Evolutionary conservation across 306 rosid genomes (phyloP), one percentile per base, ranked within the genome.

Genomic region (Sicyos edulis): DNA sequence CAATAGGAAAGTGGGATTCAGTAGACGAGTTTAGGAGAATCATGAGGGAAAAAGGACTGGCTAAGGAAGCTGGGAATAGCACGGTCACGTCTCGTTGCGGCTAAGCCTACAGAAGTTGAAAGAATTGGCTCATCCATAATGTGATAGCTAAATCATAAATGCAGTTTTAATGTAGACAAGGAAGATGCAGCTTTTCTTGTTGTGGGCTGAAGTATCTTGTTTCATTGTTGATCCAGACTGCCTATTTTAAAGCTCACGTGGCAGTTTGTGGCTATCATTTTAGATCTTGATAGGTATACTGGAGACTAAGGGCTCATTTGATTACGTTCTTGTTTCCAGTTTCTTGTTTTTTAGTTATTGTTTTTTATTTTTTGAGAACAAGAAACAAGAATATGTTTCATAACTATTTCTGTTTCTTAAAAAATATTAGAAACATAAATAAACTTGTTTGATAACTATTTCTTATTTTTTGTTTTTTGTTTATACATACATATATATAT

Each of bases 201-300:
- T 17, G 22, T 73, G 87, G 78, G 72, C 62, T 88, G 16, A 90
- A 86, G 78, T 89, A 88, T 85, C 97, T 88, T 92, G 98, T 93
- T 87, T 73, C 40, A 12, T 73, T 44, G 68, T 55, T 12, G 62
- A 71, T 54, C 19, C 34, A 60, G 21, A 54, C 47, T 59, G 34
- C 47, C 12, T 70, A 17, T 64, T 49, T 75, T 69, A 26, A 26
- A 75, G 61, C 66, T 55, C 37, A 37, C 40, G 61, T 82, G 68
- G 51, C 56, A 72, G 71, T 80, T 2, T 56, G 72, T 64, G 71
- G 59, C 74, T 45, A 1, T 42, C 72, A 22, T 22, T 45, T 66
- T 13, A 44, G 72, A 66, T 37, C 34, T 34, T 32, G 12, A 3
- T 10, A 21, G 32, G 32, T 16, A 21, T 4, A 54, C n/a, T 54